Conservation (phyloP, 768 basidiomycete genomes). For the Rhodotorula paludigena region DNA sequence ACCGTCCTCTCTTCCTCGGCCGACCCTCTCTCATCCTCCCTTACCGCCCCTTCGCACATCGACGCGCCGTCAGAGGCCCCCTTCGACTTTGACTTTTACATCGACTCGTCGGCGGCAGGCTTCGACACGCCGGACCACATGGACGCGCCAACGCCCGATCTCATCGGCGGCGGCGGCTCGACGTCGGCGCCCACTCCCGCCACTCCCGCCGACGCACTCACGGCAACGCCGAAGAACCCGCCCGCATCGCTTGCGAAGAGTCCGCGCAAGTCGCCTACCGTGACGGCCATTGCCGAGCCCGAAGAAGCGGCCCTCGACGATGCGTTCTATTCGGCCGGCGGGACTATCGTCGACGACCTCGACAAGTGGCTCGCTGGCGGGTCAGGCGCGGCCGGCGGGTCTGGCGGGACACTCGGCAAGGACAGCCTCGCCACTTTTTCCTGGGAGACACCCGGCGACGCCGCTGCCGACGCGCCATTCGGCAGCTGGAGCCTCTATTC, state of each 20-base stretch:
- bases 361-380: slow-evolving; percentile 2
- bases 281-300: background rate
- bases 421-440: background rate
- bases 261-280: background rate
- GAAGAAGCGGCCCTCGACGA: background rate
- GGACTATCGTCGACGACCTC: background rate
- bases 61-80: background rate
- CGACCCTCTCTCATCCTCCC: background rate
- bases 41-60: background rate
- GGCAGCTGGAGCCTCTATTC: too few species aligned
- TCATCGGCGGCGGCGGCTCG: background rate
- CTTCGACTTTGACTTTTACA: slow-evolving; percentile 24
- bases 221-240: background rate
- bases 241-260: background rate
- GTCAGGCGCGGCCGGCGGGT: background rate
- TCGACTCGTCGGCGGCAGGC: slow-evolving; percentile 29
- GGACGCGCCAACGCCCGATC: slow-evolving; percentile 15
- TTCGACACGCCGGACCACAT: slow-evolving; percentile 21
- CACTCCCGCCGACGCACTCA: slow-evolving; percentile 7
- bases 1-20: background rate
- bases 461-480: too few species aligned
- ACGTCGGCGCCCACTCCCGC: slow-evolving; percentile 8
- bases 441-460: too few species aligned
- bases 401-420: background rate
- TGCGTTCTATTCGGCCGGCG: background rate